Base-by-base conservation (phyloP, 164 flowering plant genomes). In the Nymphaea colorata region DNA sequence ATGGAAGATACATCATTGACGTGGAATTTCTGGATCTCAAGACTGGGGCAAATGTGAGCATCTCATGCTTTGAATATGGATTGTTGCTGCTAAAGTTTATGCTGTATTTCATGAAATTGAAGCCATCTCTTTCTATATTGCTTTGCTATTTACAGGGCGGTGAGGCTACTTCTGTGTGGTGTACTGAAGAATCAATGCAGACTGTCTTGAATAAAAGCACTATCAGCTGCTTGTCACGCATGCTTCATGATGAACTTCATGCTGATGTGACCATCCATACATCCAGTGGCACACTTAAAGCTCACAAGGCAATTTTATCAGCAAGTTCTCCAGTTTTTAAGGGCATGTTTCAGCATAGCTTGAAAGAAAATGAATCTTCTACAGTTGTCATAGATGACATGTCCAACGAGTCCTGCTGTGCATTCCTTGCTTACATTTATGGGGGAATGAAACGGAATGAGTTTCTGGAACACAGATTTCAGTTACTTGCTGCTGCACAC, bases 1-100 rank as follows among this genome's bases (percentile, higher is more conserved):
- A 71, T 69, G 96, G 96, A 15, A 93, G 96, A 59, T 83, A 87
- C 69, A 71, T 83, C 74, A 80, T 93, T 69, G 98, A 93, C 77
- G 96, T 90, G 25, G 98, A 93, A 80, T 93, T 93, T 79, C 78
- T 93, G 67, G 98, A 93, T 73, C 77, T 93, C 69, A 88, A 83
- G 82, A 79, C 87, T 65, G 79, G 57, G 80, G 10, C 82, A 55
- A 81, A 79, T 78, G 96, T 90, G 69, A 86, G 91, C 53, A 64
- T 59, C 67, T 64, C 65, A 42, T 25, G 36, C 36, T 25, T 25
- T 25, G 36, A 25, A 25, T 25, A 25, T 25, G 36, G 36, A 25
- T 25, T 25, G 36, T 25, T 25, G 36, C 36, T 25, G 36, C 36
- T 25, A 25, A 25, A 41, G 66, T 59, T 64, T 51, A 51, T 51